Evolutionary conservation across 495 filamentous ascomycete species (phyloP).

Genomic region (Ascobolus immersus): DNA sequence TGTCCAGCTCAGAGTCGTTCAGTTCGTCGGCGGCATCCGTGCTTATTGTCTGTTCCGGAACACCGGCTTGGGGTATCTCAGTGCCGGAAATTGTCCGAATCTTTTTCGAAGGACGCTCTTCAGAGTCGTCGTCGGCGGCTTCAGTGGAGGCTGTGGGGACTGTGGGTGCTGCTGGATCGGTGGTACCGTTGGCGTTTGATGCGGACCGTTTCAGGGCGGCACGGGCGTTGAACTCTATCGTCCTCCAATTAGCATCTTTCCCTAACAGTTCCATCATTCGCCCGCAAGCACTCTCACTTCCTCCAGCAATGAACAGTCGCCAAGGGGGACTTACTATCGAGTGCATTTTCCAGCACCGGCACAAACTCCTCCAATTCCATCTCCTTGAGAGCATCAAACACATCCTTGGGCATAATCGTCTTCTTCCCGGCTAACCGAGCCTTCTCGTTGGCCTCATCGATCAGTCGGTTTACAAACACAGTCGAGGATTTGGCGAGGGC

Average conservation of each 20-base stretch:
- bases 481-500: conserved; percentile 84
- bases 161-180: conserved; percentile 15
- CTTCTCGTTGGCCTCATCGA: conserved; percentile 48
- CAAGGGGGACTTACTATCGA: conserved; percentile 20
- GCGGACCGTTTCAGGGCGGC: conserved; percentile 26
- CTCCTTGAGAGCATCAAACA: conserved; percentile 57
- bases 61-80: conserved; percentile 1
- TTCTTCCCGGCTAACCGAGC: conserved; percentile 42
- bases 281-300: neutral
- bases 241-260: too few species aligned
- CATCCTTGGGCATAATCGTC: conserved; percentile 61
- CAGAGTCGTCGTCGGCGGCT: neutral
- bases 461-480: conserved; percentile 48
- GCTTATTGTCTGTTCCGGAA: neutral
- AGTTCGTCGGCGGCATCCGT: conserved; percentile 1
- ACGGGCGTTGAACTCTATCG: conserved; percentile 29
- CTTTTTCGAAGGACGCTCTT: neutral
- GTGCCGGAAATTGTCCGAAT: neutral
- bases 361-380: conserved; percentile 57
- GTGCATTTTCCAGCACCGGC: conserved; percentile 27
- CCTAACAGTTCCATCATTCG: neutral
- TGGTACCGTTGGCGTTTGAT: conserved; percentile 25
- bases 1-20: conserved; percentile 1
- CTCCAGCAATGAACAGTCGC: neutral
- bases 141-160: neutral